Base-by-base conservation (phyloP, 257 asterid species). In the Scutellaria baicalensis region DNA sequence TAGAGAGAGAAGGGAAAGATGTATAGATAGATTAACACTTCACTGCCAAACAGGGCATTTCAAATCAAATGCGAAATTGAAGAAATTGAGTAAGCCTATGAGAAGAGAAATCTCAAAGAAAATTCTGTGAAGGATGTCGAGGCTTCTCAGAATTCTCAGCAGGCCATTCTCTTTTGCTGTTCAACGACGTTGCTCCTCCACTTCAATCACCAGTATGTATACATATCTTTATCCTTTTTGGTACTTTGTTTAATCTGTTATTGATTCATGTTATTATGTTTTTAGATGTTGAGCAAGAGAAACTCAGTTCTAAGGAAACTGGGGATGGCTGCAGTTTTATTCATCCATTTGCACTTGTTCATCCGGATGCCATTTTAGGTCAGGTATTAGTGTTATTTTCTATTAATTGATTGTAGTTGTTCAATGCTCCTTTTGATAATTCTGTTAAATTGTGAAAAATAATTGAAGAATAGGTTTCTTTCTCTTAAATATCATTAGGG, bases 281-380 rank as follows among this genome's bases (percentile, higher is more conserved):
- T 57, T 6, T 83, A 90, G 96, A 78, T 79, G 75, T 69, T 79
- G 86, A 69, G 21, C 89, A 79, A 49, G 85, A 76, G 59, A 83
- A 82, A 68, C 49, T 7, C 44, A 77, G 40, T 31, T 58, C 42
- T 69, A 7, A 12, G 45, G 52, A 57, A 48, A 62, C 71, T n/a
- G 75, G 78, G 50, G 51, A 50, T 20, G 75, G 35, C 9, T 17
- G 76, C 56, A 70, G 76, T 52, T 81, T 69, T 65, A 77, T 93
- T 78, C 94, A 89, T 71, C 92, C 95, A 44, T 75, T 87, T 40
- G 89, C 93, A 14, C 23, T 85, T 69, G 91, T 93, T 78, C 96
- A 87, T 71, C 88, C 91, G 3, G 64, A 76, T 57, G 92, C 96
- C 60, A 66, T 77, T 68, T 70, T 87, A 64, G 96, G 90, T 63